A percentile compares a stretch with the other conserved stretches of the same genome.
phyloP scores from a whole-genome alignment of 148 eudicot species.

The Silene uniflora region DNA sequence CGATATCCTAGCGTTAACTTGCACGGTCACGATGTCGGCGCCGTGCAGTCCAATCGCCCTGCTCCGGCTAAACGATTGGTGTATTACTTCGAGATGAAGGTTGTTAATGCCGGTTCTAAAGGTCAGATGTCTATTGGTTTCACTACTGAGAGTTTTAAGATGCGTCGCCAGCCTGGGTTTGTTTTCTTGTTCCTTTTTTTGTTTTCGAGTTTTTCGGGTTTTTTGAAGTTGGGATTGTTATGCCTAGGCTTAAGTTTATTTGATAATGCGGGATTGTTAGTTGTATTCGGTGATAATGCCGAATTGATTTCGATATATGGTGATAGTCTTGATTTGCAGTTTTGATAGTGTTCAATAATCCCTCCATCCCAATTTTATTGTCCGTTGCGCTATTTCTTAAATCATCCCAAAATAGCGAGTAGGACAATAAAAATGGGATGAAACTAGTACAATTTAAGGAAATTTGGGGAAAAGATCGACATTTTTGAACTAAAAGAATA shows the following conservation, averaged over 20 bases:
- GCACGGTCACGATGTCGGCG: conserved; percentile 91
- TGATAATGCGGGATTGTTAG: neutral
- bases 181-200: neutral
- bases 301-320: neutral
- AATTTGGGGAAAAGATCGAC: too few relatives aligned
- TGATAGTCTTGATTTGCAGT: too few relatives aligned
- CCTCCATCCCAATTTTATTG: too few relatives aligned
- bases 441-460: too few relatives aligned
- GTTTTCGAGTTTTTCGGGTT: neutral
- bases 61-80: conserved; percentile 61
- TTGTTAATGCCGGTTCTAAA: conserved; percentile 67
- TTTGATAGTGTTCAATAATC: too few relatives aligned
- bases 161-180: conserved; percentile 92
- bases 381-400: too few relatives aligned
- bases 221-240: neutral
- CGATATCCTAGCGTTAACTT: conserved; percentile 55
- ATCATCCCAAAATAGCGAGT: too few relatives aligned
- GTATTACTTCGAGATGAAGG: conserved; percentile 77
- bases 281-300: neutral
- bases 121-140: conserved; percentile 85
- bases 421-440: too few relatives aligned
- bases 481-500: too few relatives aligned
- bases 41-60: conserved; percentile 63
- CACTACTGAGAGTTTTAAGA: conserved; percentile 56
- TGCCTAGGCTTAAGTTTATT: neutral